Evolutionary conservation across 768 basidiomycete genomes (phyloP).

Genomic region (Lentinus tigrinus): DNA sequence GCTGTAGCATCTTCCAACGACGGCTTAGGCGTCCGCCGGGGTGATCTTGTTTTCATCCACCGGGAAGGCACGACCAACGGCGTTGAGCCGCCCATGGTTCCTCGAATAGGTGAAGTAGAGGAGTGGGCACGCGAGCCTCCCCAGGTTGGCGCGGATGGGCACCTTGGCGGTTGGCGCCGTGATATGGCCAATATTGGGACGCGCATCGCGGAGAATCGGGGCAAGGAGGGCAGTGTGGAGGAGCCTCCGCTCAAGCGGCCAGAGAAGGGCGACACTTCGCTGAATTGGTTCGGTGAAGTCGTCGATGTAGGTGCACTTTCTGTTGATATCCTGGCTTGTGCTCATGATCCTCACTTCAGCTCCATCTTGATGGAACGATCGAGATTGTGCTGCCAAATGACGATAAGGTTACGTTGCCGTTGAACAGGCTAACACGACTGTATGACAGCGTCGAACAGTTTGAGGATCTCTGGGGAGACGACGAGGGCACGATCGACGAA

Average conservation of each 20-base stretch:
- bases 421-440: constrained; percentile 71
- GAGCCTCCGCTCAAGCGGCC: constrained; percentile 47
- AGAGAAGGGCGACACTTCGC: constrained; percentile 34
- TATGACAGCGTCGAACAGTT: constrained; percentile 82
- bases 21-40: constrained; percentile 76
- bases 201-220: constrained; percentile 48
- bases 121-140: constrained; percentile 70
- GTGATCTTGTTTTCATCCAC: constrained; percentile 85
- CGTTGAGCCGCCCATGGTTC: constrained; percentile 64
- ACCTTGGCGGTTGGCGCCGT: constrained; percentile 69
- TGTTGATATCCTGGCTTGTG: neutral
- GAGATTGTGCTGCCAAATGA: constrained; percentile 71
- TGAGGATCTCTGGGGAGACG: constrained; percentile 62
- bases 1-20: constrained; percentile 45
- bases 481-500: constrained; percentile 36
- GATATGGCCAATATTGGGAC: constrained; percentile 67
- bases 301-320: constrained; percentile 48
- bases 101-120: constrained; percentile 83
- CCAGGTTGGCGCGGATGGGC: constrained; percentile 42
- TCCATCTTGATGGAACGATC: constrained; percentile 72
- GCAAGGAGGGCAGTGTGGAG: constrained; percentile 32
- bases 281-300: constrained; percentile 89
- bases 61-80: constrained; percentile 71
- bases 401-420: constrained; percentile 46
- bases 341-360: constrained; percentile 37